These are phyloP conservation scores for Cordyceps cicadae DNA, from an alignment of 2,329 filamentous ascomycete genomes.

Conservation along the genomic window DNA sequence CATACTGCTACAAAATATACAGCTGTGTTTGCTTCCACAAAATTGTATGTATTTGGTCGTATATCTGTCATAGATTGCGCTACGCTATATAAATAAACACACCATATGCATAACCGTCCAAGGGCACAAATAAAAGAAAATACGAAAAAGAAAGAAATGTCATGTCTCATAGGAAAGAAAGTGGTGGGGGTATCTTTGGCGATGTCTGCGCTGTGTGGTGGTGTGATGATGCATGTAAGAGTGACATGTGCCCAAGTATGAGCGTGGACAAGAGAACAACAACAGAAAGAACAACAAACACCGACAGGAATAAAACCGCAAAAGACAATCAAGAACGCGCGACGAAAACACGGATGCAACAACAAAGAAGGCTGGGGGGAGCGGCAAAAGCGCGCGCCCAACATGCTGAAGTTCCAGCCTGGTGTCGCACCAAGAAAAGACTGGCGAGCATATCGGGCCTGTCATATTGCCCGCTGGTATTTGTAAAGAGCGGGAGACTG, in stretches of 20 bases:
- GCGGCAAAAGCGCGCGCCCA: neutral
- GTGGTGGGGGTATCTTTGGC: conserved; percentile 3
- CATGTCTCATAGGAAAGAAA: conserved; percentile 6
- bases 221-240: neutral
- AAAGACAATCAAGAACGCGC: too few relatives aligned
- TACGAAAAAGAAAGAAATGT: neutral
- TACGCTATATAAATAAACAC: neutral
- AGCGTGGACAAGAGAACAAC: neutral
- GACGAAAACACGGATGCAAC: neutral
- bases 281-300: neutral
- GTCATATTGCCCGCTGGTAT: neutral
- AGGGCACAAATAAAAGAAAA: neutral
- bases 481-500: neutral
- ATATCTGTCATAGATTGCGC: neutral
- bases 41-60: neutral
- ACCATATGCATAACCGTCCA: neutral
- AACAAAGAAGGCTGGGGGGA: neutral
- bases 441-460: neutral
- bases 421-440: neutral
- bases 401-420: neutral
- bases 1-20: too few relatives aligned
- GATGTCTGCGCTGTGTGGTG: neutral
- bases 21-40: neutral
- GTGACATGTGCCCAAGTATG: neutral
- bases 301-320: too few relatives aligned